These are phyloP conservation scores for Chrysoporthe cubensis DNA, from an alignment of 2,329 filamentous ascomycete species.

Conservation along the genomic window DNA sequence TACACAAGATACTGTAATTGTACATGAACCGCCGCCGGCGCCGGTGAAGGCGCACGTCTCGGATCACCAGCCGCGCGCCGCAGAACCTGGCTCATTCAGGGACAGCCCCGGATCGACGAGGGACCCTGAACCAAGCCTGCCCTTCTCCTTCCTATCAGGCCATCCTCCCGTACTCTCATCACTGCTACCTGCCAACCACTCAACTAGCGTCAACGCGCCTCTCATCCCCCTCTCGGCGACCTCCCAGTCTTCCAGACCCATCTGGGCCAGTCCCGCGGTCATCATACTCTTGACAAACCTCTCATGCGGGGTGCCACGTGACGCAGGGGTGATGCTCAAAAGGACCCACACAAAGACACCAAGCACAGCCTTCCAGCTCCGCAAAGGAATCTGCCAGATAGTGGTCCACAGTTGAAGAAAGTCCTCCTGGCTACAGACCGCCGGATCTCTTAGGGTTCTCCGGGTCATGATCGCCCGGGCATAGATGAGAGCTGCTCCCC, in stretches of 20 bases:
- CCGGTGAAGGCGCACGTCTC: not conserved
- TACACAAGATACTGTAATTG: too few species aligned
- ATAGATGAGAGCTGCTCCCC: constrained; percentile 52
- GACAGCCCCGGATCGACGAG: constrained; percentile 2
- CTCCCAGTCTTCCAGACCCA: constrained; percentile 55
- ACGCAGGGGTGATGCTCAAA: constrained; percentile 46
- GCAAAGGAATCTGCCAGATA: constrained; percentile 51
- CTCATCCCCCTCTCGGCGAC: constrained; percentile 44
- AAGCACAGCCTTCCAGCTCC: constrained; percentile 50
- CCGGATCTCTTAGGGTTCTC: constrained; percentile 43
- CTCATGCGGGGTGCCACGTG: constrained; percentile 44
- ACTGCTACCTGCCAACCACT: constrained; percentile 44
- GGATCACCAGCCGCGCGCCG: not conserved
- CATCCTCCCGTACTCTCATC: not conserved
- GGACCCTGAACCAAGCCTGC: constrained; percentile 7
- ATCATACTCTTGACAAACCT: constrained; percentile 52
- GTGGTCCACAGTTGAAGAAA: constrained; percentile 51
- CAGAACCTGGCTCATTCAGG: not conserved
- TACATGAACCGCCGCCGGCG: too few species aligned
- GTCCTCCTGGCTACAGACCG: constrained; percentile 44
- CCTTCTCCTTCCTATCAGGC: constrained; percentile 5
- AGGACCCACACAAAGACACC: constrained; percentile 56
- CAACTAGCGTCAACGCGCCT: constrained; percentile 44
- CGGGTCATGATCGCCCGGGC: constrained; percentile 49
- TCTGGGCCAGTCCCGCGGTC: constrained; percentile 48